phyloP scores from a whole-genome alignment of 2,329 filamentous ascomycete genomes.

The Pseudofabraea citricarpa region DNA sequence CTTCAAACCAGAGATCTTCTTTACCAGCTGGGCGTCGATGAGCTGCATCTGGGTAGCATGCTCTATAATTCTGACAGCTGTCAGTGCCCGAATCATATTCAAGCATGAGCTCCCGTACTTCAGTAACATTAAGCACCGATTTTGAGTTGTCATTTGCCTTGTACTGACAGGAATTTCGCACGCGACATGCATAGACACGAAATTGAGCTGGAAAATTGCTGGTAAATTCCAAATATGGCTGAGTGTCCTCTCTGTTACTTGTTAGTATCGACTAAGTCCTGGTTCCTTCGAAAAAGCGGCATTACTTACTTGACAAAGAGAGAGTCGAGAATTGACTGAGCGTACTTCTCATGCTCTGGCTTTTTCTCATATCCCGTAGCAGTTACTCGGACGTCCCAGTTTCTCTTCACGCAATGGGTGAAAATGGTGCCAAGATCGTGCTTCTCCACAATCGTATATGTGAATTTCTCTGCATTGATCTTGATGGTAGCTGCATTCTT shows the following conservation, averaged over 20 bases:
- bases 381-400: slow-evolving; percentile 24
- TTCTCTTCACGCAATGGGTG: slow-evolving; percentile 24
- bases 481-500: slow-evolving; percentile 17
- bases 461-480: slow-evolving; percentile 24
- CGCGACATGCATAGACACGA: too few species aligned
- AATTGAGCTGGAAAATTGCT: too few species aligned
- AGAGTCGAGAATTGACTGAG: slow-evolving; percentile 10
- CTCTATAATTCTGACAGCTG: too few species aligned
- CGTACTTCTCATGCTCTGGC: slow-evolving; percentile 15
- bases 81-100: too few species aligned
- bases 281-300: neutral
- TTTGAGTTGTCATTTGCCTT: too few species aligned
- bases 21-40: too few species aligned
- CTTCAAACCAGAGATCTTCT: slow-evolving; percentile 24
- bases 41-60: too few species aligned
- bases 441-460: slow-evolving; percentile 9
- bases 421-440: slow-evolving; percentile 17
- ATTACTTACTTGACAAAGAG: slow-evolving; percentile 24
- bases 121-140: too few species aligned
- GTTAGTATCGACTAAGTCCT: neutral
- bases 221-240: too few species aligned
- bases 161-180: too few species aligned
- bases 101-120: too few species aligned
- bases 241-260: too few species aligned
- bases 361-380: slow-evolving; percentile 11